Evolutionary conservation across 257 asterid genomes (phyloP).

Genomic region (Petunia axillaris): DNA sequence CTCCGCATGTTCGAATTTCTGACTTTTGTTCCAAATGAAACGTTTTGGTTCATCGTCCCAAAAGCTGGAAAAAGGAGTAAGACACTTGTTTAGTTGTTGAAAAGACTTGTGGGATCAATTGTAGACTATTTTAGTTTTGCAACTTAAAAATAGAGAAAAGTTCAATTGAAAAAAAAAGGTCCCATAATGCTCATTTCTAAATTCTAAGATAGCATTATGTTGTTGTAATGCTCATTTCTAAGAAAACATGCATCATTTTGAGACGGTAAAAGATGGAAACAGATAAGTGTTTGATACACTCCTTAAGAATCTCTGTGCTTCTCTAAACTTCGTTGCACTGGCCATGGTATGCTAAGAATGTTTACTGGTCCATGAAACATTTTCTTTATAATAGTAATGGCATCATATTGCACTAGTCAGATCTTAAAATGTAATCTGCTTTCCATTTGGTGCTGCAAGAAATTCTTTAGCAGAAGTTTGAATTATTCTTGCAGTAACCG

Average conservation of each 20-base stretch:
- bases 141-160: background rate
- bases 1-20: background rate
- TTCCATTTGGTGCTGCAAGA: background rate
- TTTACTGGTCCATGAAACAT: background rate
- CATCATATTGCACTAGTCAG: too few relatives aligned
- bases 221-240: background rate
- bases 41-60: background rate
- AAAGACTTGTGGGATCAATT: background rate
- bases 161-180: too few relatives aligned
- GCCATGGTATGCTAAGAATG: background rate
- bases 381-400: too few relatives aligned
- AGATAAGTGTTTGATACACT: background rate
- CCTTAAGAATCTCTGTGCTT: background rate
- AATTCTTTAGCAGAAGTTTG: background rate
- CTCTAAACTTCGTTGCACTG: background rate
- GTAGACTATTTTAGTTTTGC: background rate
- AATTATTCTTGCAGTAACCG: background rate
- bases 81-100: background rate
- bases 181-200: background rate
- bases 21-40: background rate
- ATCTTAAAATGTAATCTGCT: too few relatives aligned
- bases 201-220: background rate
- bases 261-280: background rate
- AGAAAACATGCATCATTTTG: background rate
- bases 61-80: background rate